Conservation (phyloP, 352 stramenopile species). For the Globisporangium ultimum region DNA sequence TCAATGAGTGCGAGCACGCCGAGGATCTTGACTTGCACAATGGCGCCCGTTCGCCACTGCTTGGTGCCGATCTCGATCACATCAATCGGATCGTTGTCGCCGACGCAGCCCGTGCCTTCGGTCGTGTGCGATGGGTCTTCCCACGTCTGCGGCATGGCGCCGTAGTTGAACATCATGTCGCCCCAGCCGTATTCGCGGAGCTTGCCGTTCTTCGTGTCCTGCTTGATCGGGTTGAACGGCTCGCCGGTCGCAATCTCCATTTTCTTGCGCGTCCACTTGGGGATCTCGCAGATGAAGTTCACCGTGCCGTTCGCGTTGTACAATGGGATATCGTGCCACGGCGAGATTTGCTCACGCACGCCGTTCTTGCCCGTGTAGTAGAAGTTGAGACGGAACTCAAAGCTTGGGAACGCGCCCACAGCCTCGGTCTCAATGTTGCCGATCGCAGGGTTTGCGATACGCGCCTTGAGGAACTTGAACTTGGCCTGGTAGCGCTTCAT, state of each 20-base stretch:
- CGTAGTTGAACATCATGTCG: slow-evolving; percentile 99
- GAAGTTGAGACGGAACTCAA: slow-evolving; percentile 89
- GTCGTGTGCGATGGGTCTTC: slow-evolving; percentile 94
- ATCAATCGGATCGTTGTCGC: slow-evolving; percentile 99
- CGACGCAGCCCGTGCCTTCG: slow-evolving; percentile 74
- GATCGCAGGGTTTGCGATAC: slow-evolving; percentile 80
- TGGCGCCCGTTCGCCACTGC: slow-evolving; percentile 89
- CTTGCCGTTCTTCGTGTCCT: slow-evolving; percentile 98
- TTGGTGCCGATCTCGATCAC: slow-evolving; percentile 97
- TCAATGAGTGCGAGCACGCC: slow-evolving; percentile 99
- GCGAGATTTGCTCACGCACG: slow-evolving; percentile 89
- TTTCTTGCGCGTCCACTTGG: slow-evolving; percentile 98
- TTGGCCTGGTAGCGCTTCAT: slow-evolving; percentile 84
- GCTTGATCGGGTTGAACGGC: slow-evolving; percentile 97
- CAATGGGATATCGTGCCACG: slow-evolving; percentile 98
- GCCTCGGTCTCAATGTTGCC: slow-evolving; percentile 75
- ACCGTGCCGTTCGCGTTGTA: slow-evolving; percentile 88
- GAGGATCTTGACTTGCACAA: slow-evolving; percentile 97
- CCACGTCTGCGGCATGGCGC: slow-evolving; percentile 98
- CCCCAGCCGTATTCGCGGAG: slow-evolving; percentile 95
- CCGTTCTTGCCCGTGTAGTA: slow-evolving; percentile 77
- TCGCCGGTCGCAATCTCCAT: slow-evolving; percentile 98
- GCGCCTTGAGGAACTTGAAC: slow-evolving; percentile 89
- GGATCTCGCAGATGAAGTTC: slow-evolving; percentile 97
- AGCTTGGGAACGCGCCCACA: slow-evolving; percentile 81